phyloP scores from a whole-genome alignment of 495 filamentous ascomycete species.

The Saxophila tyrrhenica region DNA sequence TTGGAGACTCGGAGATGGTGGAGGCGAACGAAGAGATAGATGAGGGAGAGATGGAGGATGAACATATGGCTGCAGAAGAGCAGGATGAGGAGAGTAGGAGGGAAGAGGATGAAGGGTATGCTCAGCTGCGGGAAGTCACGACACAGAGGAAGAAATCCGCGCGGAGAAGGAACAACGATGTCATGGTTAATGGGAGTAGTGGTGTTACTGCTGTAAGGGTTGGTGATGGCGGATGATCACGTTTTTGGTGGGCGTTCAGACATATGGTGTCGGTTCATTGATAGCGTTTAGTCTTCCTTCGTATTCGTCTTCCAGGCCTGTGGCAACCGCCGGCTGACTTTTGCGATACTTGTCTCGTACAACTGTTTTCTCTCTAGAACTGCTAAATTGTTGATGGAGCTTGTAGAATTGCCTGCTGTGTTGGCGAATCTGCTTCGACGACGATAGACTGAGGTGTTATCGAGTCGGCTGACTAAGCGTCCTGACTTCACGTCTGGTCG shows the following conservation, averaged over 20 bases:
- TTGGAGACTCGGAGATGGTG: slow-evolving; percentile 14
- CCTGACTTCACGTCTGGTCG: too few species aligned
- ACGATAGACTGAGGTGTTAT: too few species aligned
- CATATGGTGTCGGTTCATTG: too few species aligned
- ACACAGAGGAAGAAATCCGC: slow-evolving; percentile 1
- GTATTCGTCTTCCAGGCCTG: neutral
- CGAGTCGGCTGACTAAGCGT: neutral
- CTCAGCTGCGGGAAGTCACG: slow-evolving; percentile 1
- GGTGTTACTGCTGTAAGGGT: slow-evolving; percentile 17
- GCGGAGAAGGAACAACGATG: slow-evolving; percentile 6
- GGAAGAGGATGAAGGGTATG: neutral
- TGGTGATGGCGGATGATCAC: slow-evolving; percentile 12
- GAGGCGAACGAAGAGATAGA: slow-evolving; percentile 14
- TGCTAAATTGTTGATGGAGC: too few species aligned
- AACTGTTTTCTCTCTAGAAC: too few species aligned
- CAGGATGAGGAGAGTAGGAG: neutral
- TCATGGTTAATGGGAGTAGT: slow-evolving; percentile 4
- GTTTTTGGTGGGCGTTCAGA: too few species aligned
- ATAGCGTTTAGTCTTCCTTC: neutral
- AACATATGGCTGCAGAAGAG: slow-evolving; percentile 4
- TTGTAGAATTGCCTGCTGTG: too few species aligned
- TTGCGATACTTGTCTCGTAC: too few species aligned
- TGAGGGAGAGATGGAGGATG: slow-evolving; percentile 16
- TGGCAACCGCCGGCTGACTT: too few species aligned
- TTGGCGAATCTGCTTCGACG: too few species aligned